Percentiles rank a stretch among this genome's conserved stretches.
phyloP scores from a whole-genome alignment of 1,139 yeast genomes.

The Diutina pseudorugosa region DNA sequence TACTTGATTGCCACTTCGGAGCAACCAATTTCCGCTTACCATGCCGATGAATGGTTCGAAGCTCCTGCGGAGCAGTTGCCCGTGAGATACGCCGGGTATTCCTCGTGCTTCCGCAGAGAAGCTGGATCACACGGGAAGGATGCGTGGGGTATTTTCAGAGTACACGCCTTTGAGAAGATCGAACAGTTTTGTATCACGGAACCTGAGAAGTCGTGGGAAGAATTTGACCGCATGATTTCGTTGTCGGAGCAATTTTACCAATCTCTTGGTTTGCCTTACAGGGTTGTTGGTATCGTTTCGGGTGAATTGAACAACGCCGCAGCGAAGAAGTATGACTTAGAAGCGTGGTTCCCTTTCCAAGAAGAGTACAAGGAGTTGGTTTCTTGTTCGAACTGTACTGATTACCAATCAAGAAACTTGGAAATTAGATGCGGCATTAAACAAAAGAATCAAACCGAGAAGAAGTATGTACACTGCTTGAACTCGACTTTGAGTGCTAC shows the following conservation, averaged over 20 bases:
- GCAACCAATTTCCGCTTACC: slow-evolving; percentile 98
- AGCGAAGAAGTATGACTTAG: slow-evolving; percentile 95
- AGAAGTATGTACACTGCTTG: slow-evolving; percentile 96
- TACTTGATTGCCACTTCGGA: slow-evolving; percentile 97
- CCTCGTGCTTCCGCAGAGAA: slow-evolving; percentile 98
- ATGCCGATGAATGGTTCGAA: slow-evolving; percentile 97
- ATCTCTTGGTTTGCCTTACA: slow-evolving; percentile 85
- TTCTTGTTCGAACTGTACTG: slow-evolving; percentile 98
- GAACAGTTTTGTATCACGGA: slow-evolving; percentile 94
- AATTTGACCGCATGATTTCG: slow-evolving; percentile 90
- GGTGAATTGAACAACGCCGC: slow-evolving; percentile 99
- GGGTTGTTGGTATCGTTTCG: slow-evolving; percentile 95
- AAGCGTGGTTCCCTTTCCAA: slow-evolving; percentile 99
- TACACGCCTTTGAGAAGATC: slow-evolving; percentile 94
- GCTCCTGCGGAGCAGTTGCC: slow-evolving; percentile 96
- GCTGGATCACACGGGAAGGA: slow-evolving; percentile 99
- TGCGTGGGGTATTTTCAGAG: slow-evolving; percentile 99
- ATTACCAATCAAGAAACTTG: slow-evolving; percentile 95
- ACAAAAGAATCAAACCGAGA: slow-evolving; percentile 88
- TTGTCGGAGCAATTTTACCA: slow-evolving; percentile 88
- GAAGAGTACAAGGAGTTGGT: slow-evolving; percentile 97
- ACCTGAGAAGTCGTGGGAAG: slow-evolving; percentile 97
- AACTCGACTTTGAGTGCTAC: slow-evolving; percentile 97
- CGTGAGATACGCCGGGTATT: slow-evolving; percentile 90
- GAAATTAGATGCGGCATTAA: slow-evolving; percentile 98